These are phyloP conservation scores for Echites panduratus DNA, from an alignment of 257 asterid species.

Conservation along the genomic window DNA sequence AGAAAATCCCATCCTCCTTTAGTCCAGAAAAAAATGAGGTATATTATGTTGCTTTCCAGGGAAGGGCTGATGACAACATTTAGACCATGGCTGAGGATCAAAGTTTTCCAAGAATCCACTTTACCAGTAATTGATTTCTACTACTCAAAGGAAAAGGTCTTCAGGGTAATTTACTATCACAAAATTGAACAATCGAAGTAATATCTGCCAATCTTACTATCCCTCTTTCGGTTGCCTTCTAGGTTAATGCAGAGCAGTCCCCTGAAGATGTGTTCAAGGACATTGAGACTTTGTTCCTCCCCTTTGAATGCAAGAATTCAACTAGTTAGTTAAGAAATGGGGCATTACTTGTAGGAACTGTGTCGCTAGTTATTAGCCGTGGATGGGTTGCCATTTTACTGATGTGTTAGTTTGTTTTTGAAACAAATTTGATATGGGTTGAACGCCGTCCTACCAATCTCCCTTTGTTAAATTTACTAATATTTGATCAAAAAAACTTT, in stretches of 20 bases:
- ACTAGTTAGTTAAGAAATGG: background rate
- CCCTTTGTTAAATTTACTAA: too few species aligned
- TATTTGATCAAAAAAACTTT: too few species aligned
- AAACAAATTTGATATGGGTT: too few species aligned
- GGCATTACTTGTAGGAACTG: background rate
- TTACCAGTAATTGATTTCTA: slow-evolving; percentile 49
- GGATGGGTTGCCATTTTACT: too few species aligned
- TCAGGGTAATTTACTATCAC: background rate
- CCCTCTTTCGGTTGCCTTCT: background rate
- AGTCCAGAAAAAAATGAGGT: background rate
- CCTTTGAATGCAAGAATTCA: background rate
- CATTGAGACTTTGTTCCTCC: background rate
- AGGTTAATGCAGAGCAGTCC: slow-evolving; percentile 7
- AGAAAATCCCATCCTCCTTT: background rate
- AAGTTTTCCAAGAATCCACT: slow-evolving; percentile 46
- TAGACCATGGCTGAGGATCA: slow-evolving; percentile 37
- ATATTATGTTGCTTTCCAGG: slow-evolving; percentile 25
- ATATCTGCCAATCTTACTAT: background rate
- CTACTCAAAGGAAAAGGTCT: slow-evolving; percentile 46
- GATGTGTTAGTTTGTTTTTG: too few species aligned
- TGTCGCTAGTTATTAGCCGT: too few species aligned
- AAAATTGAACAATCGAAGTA: slow-evolving; percentile 20
- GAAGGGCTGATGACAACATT: slow-evolving; percentile 54
- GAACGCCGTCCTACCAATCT: too few species aligned
- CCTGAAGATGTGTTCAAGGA: slow-evolving; percentile 8